Conservation (phyloP, 2,329 filamentous ascomycete species). For the Pseudogymnoascus sp. region DNA sequence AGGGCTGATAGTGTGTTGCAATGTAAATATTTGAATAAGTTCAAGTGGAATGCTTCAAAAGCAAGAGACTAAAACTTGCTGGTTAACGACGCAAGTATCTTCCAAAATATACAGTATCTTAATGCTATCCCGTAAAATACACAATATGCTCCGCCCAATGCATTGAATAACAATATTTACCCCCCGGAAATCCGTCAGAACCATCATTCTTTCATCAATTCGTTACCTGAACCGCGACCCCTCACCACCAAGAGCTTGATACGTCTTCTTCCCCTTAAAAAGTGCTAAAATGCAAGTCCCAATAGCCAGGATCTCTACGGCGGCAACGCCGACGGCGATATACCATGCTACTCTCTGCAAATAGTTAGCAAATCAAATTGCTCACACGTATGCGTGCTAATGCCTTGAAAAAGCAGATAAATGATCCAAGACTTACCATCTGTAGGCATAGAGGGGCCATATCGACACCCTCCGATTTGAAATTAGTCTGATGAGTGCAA, state of each 20-base stretch:
- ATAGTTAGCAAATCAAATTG: not conserved
- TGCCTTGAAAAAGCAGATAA: not conserved
- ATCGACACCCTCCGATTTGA: not conserved
- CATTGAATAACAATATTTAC: not conserved
- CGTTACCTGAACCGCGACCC: not conserved
- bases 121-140: not conserved
- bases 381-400: not conserved
- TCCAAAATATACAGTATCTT: not conserved
- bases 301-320: not conserved
- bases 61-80: not conserved
- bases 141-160: not conserved
- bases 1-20: too few relatives aligned
- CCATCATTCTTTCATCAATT: not conserved
- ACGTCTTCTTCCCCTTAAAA: not conserved
- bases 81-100: not conserved
- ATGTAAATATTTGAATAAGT: not conserved
- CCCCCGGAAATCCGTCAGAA: not conserved
- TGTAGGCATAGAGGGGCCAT: not conserved
- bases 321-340: not conserved
- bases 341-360: conserved; percentile 3
- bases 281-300: not conserved
- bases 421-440: not conserved
- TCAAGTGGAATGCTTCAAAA: not conserved
- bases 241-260: not conserved
- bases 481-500: not conserved